Base-by-base conservation (phyloP, 2,329 filamentous ascomycete genomes). In the Botrytis tulipae region DNA sequence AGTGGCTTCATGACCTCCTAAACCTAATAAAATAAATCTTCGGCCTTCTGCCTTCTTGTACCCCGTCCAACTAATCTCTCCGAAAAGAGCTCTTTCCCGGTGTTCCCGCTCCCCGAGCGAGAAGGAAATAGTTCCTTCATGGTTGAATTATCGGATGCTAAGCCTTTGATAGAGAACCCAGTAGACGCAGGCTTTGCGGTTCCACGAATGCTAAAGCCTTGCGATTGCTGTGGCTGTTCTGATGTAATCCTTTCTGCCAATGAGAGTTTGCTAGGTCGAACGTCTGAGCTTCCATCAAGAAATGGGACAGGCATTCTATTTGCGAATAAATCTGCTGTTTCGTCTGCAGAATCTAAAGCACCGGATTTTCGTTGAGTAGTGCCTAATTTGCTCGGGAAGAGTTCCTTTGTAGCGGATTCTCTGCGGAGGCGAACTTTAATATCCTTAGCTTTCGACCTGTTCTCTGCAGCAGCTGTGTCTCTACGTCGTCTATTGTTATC, bases 81-180 rank as follows among this genome's bases (percentile, higher is more conserved):
- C 1, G 87, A 86, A 78, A 94, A 92, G 25, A 93, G 82, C 80
- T 94, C 92, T 82, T 92, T 93, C 68, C 88, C 89, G 3, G 86
- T 82, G 79, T 93, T 93, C 32, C 80, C 82, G 40, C 84, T 85
- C 62, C 40, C 62, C 22, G 89, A 87, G 76, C 89, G 91, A 25
- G 86, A 85, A 0, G 92, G 92, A 78, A 94, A 94, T 32, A 94
- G 81, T 81, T 94, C 92, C 76, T 88, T 90, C 78, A 82, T 84
- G 9, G 82, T 82, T 8, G 87, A 87, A 1, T 42, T 63, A 44
- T 85, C 84, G 3, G 91, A 91, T 18, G 88, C 89, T 3, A 85
- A 84, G 3, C 92, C 92, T 79, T 92, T 93, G 80, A 94, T 93
- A 18, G 86, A 84, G 75, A 93, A 87, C 0, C 87, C 89, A 22